Evolutionary conservation across 202 grass and related monocot species (phyloP).

Genomic region (Carex arenaria): DNA sequence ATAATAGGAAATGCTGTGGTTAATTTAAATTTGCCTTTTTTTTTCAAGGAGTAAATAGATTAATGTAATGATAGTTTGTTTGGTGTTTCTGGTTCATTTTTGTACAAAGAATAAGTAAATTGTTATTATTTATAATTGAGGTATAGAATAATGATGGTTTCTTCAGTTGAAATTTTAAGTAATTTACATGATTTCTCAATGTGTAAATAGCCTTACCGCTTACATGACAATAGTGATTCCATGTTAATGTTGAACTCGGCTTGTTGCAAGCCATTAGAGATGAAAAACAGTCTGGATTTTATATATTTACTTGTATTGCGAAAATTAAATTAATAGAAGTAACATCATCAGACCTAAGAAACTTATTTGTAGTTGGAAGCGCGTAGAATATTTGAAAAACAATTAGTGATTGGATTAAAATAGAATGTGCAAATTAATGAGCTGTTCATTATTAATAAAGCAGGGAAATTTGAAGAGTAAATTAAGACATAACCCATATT

Average conservation of each 20-base stretch:
- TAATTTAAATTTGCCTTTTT: neutral
- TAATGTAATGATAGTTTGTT: slow-evolving; percentile 9
- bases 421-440: neutral
- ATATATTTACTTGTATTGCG: too few species aligned
- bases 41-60: slow-evolving; percentile 1
- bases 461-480: neutral
- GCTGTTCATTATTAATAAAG: too few species aligned
- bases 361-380: too few species aligned
- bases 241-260: neutral
- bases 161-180: neutral
- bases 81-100: slow-evolving; percentile 19
- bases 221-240: neutral
- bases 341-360: neutral
- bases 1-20: neutral
- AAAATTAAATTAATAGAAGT: neutral
- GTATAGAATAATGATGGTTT: slow-evolving; percentile 27
- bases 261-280: neutral
- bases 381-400: neutral
- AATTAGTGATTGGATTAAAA: neutral
- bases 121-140: slow-evolving; percentile 18
- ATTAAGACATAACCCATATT: too few species aligned
- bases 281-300: neutral
- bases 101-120: slow-evolving; percentile 23
- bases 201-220: neutral
- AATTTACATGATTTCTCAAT: neutral